A percentile compares a stretch with the other conserved stretches of the same genome.
These are phyloP conservation scores for Thalassiosira mediterranea DNA, from an alignment of 352 stramenopile genomes.

Conservation along the genomic window DNA sequence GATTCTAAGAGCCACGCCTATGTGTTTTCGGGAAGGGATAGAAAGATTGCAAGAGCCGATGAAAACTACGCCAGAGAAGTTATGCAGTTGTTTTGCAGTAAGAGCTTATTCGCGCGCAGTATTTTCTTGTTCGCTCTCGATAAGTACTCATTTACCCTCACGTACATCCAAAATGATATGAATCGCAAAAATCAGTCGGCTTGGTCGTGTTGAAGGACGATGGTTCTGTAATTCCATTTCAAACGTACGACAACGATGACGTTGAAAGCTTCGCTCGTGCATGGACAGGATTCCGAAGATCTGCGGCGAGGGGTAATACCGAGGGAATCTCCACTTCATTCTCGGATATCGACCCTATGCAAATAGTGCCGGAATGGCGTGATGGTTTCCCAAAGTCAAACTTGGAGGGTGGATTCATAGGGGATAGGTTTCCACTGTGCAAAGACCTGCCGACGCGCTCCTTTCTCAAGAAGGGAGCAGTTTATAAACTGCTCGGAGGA, in stretches of 20 bases:
- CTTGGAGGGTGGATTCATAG: slow-evolving; percentile 64
- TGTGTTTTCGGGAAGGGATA: slow-evolving; percentile 38
- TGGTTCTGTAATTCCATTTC: slow-evolving; percentile 24
- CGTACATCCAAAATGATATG: no score
- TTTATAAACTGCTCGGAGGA: slow-evolving; percentile 57
- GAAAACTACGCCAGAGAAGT: slow-evolving; percentile 64
- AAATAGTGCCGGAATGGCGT: slow-evolving; percentile 48
- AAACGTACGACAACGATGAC: slow-evolving; percentile 69
- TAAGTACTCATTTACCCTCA: no score
- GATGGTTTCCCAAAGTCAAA: slow-evolving; percentile 74
- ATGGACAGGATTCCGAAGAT: slow-evolving; percentile 65
- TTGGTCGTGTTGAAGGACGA: slow-evolving; percentile 72
- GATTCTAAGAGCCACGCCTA: slow-evolving; percentile 66
- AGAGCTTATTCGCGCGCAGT: no score
- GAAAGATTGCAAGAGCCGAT: slow-evolving; percentile 54
- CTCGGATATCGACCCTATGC: slow-evolving; percentile 56
- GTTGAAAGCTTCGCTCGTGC: slow-evolving; percentile 61
- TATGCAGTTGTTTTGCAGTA: slow-evolving; percentile 75
- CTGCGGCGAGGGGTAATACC: slow-evolving; percentile 16
- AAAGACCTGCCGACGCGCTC: slow-evolving; percentile 46
- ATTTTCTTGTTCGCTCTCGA: no score
- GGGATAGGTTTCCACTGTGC: slow-evolving; percentile 68
- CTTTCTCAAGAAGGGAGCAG: slow-evolving; percentile 62
- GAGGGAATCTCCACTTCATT: slow-evolving; percentile 9
- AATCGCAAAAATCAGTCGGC: no score